Conservation (phyloP, 2,329 filamentous ascomycete genomes). For the Fusarium tupiense region DNA sequence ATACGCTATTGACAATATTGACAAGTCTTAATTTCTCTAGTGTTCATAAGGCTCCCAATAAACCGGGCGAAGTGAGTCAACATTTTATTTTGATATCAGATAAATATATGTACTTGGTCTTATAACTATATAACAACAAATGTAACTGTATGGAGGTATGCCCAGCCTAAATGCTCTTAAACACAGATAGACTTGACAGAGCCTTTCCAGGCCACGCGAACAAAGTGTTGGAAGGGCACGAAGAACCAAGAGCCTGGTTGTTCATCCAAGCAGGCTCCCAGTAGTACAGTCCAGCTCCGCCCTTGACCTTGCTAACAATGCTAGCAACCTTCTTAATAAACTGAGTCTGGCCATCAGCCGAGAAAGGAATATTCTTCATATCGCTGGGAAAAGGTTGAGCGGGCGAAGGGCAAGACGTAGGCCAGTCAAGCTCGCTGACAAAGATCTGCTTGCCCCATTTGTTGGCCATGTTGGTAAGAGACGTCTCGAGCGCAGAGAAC, state of each 20-base stretch:
- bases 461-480: conserved; percentile 66
- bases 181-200: conserved; percentile 66
- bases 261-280: conserved; percentile 80
- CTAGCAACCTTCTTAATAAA: conserved; percentile 70
- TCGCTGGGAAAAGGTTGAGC: conserved; percentile 69
- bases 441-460: conserved; percentile 72
- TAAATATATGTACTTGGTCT: not conserved
- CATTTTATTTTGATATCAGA: not conserved
- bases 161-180: conserved; percentile 56
- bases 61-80: not conserved
- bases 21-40: rapidly evolving
- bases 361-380: conserved; percentile 68
- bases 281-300: conserved; percentile 72
- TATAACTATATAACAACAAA: not conserved
- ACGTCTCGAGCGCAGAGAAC: conserved; percentile 63
- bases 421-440: conserved; percentile 79
- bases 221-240: conserved; percentile 71
- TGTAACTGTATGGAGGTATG: rapidly evolving
- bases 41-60: rapidly evolving
- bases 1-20: rapidly evolving
- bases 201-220: conserved; percentile 65
- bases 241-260: conserved; percentile 71
- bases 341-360: conserved; percentile 67
- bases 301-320: conserved; percentile 61
- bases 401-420: conserved; percentile 68